Evolutionary conservation across 176 grass and related monocot genomes (phyloP).

Genomic region (Echinochloa phyllopogon): DNA sequence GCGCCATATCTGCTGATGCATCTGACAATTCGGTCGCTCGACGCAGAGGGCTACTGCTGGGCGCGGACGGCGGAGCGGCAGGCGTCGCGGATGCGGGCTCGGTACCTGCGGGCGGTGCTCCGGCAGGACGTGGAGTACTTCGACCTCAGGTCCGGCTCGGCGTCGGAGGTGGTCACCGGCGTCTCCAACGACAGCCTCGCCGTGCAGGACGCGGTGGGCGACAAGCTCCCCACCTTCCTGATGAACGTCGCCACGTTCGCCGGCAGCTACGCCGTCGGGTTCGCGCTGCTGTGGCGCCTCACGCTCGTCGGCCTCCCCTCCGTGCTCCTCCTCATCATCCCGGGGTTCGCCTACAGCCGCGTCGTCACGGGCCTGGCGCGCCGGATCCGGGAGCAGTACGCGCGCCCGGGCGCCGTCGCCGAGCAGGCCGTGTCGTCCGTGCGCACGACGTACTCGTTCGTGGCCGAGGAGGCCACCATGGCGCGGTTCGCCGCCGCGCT

Average conservation of each 20-base stretch:
- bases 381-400: conserved; percentile 63
- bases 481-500: conserved; percentile 62
- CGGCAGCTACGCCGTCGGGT: conserved; percentile 64
- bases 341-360: conserved; percentile 65
- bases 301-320: conserved; percentile 68
- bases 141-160: conserved; percentile 53
- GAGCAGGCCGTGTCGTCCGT: conserved; percentile 79
- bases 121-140: conserved; percentile 95
- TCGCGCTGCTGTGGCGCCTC: conserved; percentile 64
- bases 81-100: conserved; percentile 79
- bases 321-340: conserved; percentile 69
- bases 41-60: conserved; percentile 85
- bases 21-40: too few species aligned
- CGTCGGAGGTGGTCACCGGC: conserved; percentile 80
- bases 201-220: conserved; percentile 79
- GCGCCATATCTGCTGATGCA: too few species aligned
- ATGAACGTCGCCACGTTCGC: conserved; percentile 72
- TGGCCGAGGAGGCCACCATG: conserved; percentile 63
- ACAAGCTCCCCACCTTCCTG: conserved; percentile 89
- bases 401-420: conserved; percentile 56
- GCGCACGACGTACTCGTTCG: conserved; percentile 82
- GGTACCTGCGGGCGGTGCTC: conserved; percentile 83
- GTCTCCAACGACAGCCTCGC: conserved; percentile 80
- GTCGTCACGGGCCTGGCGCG: conserved; percentile 61
- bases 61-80: conserved; percentile 84